These are phyloP conservation scores for Aphanomyces cochlioides DNA, from an alignment of 352 stramenopile genomes.

Conservation along the genomic window DNA sequence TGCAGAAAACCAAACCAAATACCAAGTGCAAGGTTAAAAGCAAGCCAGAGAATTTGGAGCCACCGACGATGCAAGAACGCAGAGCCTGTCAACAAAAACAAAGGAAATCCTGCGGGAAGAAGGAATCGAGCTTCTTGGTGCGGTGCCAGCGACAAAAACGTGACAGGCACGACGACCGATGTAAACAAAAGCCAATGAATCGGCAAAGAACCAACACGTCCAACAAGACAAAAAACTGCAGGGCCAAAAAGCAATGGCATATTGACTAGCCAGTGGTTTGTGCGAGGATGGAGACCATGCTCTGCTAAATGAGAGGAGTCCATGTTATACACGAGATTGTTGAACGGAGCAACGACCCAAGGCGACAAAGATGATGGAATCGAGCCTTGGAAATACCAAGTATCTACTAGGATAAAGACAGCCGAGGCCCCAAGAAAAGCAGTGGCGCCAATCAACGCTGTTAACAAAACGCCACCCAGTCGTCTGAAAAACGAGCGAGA, in stretches of 20 bases:
- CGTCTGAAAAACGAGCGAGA: slow-evolving; percentile 15
- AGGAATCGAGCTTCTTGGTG: slow-evolving; percentile 94
- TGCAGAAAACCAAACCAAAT: slow-evolving; percentile 70
- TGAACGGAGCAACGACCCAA: slow-evolving; percentile 59
- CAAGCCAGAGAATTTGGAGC: slow-evolving; percentile 40
- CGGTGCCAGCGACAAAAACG: slow-evolving; percentile 85
- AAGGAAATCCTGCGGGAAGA: slow-evolving; percentile 77
- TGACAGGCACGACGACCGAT: slow-evolving; percentile 66
- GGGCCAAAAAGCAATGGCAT: slow-evolving; percentile 92
- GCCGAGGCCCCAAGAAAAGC: slow-evolving; percentile 42
- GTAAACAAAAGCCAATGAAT: slow-evolving; percentile 34
- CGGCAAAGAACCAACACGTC: slow-evolving; percentile 31
- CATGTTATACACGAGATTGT: slow-evolving; percentile 92
- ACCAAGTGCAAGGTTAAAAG: slow-evolving; percentile 51
- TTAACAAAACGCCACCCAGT: slow-evolving; percentile 32
- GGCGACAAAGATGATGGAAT: slow-evolving; percentile 1
- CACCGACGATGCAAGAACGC: slow-evolving; percentile 25
- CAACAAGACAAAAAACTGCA: slow-evolving; percentile 59
- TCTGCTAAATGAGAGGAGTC: slow-evolving; percentile 84
- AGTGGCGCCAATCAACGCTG: slow-evolving; percentile 46
- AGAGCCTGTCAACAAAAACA: slow-evolving; percentile 56
- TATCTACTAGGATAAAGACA: slow-evolving; percentile 50
- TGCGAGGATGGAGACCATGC: slow-evolving; percentile 87
- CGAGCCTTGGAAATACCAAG: slow-evolving; percentile 51
- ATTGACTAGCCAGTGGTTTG: slow-evolving; percentile 87